Percentiles rank a stretch among this genome's conserved stretches.
These are phyloP conservation scores for Haplographium delicatum DNA, from an alignment of 495 filamentous ascomycete species.

Conservation along the genomic window DNA sequence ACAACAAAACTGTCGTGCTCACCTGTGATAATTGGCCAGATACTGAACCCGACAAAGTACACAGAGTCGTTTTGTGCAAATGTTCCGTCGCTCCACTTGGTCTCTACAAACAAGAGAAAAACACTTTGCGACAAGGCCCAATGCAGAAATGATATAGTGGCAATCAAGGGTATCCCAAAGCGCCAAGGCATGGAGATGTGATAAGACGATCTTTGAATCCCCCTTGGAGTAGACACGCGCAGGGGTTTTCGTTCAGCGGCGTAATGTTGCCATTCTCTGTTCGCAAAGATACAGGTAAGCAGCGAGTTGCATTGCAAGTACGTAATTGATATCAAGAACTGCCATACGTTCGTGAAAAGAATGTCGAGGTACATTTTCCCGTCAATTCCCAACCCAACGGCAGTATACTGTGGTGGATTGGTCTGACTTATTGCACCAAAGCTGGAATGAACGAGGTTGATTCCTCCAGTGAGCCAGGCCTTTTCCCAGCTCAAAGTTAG, in stretches of 20 bases:
- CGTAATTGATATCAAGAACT: neutral
- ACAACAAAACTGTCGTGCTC: too few species aligned
- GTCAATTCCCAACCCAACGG: too few species aligned
- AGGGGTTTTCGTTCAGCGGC: neutral
- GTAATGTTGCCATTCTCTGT: neutral
- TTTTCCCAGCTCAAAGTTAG: too few species aligned
- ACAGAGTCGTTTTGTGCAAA: too few species aligned
- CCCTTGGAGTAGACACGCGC: neutral
- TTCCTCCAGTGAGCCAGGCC: too few species aligned
- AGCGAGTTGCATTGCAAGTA: neutral
- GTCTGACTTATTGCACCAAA: too few species aligned
- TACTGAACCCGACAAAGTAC: too few species aligned
- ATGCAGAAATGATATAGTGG: neutral
- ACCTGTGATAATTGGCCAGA: too few species aligned
- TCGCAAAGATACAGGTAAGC: neutral
- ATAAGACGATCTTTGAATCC: neutral
- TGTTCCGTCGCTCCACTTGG: too few species aligned
- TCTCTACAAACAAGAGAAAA: conserved; percentile 1
- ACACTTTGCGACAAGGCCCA: conserved; percentile 3
- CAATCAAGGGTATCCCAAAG: neutral
- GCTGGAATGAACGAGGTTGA: too few species aligned
- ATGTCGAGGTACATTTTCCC: too few species aligned
- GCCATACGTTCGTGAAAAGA: conserved; percentile 1
- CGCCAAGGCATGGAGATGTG: neutral
- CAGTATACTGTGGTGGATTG: too few species aligned